These are phyloP conservation scores for Hypoxylon sp. DNA, from an alignment of 2,329 filamentous ascomycete genomes.

Conservation along the genomic window DNA sequence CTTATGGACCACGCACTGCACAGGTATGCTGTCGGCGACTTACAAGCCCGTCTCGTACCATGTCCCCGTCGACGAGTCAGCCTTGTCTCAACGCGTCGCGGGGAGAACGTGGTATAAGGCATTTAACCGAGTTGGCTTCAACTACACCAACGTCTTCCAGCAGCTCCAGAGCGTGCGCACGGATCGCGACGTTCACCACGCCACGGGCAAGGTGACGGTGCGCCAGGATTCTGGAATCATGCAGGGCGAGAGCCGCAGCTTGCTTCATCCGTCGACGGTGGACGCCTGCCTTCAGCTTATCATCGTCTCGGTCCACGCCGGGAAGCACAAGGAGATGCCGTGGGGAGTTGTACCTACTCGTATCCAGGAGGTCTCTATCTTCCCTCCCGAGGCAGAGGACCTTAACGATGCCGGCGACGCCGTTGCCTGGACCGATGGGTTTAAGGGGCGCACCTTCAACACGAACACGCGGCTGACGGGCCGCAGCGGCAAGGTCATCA, in stretches of 20 bases:
- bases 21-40: conserved; percentile 8
- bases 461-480: neutral
- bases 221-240: conserved; percentile 7
- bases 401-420: neutral
- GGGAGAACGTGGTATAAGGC: conserved; percentile 44
- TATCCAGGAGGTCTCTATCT: neutral
- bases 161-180: conserved; percentile 43
- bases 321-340: conserved; percentile 39
- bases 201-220: conserved; percentile 24
- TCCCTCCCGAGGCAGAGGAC: neutral
- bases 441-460: neutral
- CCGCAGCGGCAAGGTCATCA: neutral
- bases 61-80: conserved; percentile 14
- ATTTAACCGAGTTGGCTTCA: conserved; percentile 47
- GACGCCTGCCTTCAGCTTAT: conserved; percentile 48
- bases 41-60: too few relatives aligned
- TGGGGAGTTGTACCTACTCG: conserved; percentile 42
- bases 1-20: conserved; percentile 24
- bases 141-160: conserved; percentile 50
- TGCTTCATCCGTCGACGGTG: conserved; percentile 50
- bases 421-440: neutral
- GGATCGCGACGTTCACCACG: conserved; percentile 38
- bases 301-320: conserved; percentile 42
- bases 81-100: conserved; percentile 35
- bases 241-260: conserved; percentile 47